These are phyloP conservation scores for Aspergillus ochraceoroseus DNA, from an alignment of 2,329 filamentous ascomycete species.

Conservation along the genomic window DNA sequence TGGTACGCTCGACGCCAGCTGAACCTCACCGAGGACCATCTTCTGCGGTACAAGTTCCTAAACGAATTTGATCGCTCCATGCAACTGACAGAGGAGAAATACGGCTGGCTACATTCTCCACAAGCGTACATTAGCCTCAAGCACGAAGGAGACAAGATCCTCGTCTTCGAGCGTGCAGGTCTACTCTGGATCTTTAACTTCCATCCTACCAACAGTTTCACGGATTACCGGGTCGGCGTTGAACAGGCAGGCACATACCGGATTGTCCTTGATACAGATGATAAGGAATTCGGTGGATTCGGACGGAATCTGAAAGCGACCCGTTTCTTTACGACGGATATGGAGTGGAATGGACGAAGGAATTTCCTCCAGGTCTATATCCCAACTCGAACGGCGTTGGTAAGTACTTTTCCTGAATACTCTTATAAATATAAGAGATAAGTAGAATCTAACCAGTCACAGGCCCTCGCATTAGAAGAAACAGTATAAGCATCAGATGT, in stretches of 20 bases:
- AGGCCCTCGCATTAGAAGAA: conserved; percentile 54
- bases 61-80: conserved; percentile 92
- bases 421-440: background rate
- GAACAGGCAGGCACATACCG: conserved; percentile 80
- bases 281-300: conserved; percentile 71
- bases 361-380: conserved; percentile 94
- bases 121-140: conserved; percentile 94
- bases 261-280: conserved; percentile 78
- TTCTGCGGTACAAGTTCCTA: conserved; percentile 84
- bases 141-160: conserved; percentile 87
- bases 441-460: conserved; percentile 1
- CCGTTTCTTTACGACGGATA: conserved; percentile 84
- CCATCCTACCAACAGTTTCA: conserved; percentile 75
- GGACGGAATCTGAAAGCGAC: conserved; percentile 72
- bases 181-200: conserved; percentile 96
- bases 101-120: conserved; percentile 78
- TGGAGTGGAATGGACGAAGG: conserved; percentile 82
- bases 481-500: conserved; percentile 27
- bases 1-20: conserved; percentile 91
- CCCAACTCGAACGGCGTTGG: conserved; percentile 75
- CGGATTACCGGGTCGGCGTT: conserved; percentile 87
- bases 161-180: conserved; percentile 90
- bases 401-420: conserved; percentile 43
- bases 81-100: conserved; percentile 81
- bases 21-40: conserved; percentile 78